Evolutionary conservation across 495 filamentous ascomycete species (phyloP).

Genomic region (Pyronema omphalodes): DNA sequence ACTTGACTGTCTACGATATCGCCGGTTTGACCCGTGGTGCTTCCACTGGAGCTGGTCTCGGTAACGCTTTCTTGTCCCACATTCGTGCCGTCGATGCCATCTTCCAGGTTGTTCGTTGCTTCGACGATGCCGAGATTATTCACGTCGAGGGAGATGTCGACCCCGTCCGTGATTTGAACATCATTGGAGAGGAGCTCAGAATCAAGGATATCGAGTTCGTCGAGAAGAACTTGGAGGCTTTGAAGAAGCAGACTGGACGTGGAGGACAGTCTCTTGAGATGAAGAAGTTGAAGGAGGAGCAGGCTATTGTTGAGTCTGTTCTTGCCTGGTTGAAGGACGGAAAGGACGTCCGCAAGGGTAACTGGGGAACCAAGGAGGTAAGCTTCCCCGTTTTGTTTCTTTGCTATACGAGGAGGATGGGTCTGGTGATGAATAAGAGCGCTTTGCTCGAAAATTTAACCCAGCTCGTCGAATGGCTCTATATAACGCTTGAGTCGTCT

Average conservation of each 20-base stretch:
- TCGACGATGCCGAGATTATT: constrained; percentile 98
- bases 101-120: constrained; percentile 97
- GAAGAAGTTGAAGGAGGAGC: constrained; percentile 92
- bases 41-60: constrained; percentile 91
- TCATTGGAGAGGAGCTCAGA: constrained; percentile 90
- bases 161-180: constrained; percentile 78
- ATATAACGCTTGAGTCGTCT: constrained; percentile 44
- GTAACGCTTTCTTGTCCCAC: constrained; percentile 95
- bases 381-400: constrained; percentile 24
- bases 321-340: constrained; percentile 53
- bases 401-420: constrained; percentile 4
- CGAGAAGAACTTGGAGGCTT: constrained; percentile 76
- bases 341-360: constrained; percentile 78
- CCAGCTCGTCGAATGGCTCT: constrained; percentile 96
- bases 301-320: constrained; percentile 78
- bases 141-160: constrained; percentile 98
- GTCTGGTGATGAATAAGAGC: constrained; percentile 95
- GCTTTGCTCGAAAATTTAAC: constrained; percentile 76
- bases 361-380: constrained; percentile 94
- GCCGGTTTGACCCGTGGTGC: constrained; percentile 91
- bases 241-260: constrained; percentile 81
- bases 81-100: constrained; percentile 99
- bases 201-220: constrained; percentile 99
- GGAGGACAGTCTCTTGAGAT: constrained; percentile 94
- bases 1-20: constrained; percentile 98